A percentile compares a stretch with the other conserved stretches of the same genome.
Conservation (phyloP, 768 basidiomycete genomes). For the Termitomyces bulborhizus region DNA sequence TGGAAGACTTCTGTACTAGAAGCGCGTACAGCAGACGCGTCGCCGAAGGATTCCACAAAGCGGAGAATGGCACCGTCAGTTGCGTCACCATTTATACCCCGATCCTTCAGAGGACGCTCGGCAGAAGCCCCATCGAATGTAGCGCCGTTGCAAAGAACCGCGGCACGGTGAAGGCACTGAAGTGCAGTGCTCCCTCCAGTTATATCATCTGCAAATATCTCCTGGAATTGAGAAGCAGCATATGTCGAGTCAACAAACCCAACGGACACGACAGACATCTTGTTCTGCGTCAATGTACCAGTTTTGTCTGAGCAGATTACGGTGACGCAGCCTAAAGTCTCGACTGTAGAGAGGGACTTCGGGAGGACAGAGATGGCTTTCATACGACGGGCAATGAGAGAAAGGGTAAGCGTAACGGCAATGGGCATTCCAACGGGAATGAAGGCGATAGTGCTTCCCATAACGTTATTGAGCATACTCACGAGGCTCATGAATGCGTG, state of each 20-base stretch:
- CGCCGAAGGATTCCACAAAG: conserved; percentile 28
- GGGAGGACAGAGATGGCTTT: conserved; percentile 7
- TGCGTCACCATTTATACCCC: too few relatives aligned
- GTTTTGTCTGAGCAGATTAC: conserved; percentile 51
- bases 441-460: conserved; percentile 35
- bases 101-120: conserved; percentile 20
- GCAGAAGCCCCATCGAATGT: conserved; percentile 32
- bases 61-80: conserved; percentile 22
- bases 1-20: conserved; percentile 24
- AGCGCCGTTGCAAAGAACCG: conserved; percentile 53
- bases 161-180: conserved; percentile 24
- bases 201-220: conserved; percentile 1
- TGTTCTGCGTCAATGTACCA: conserved; percentile 54
- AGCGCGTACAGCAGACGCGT: conserved; percentile 16
- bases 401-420: conserved; percentile 46
- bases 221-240: conserved; percentile 18
- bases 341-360: conserved; percentile 56
- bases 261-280: conserved; percentile 47
- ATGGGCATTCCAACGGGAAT: conserved; percentile 47
- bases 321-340: conserved; percentile 59
- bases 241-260: conserved; percentile 29
- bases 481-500: conserved; percentile 44
- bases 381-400: conserved; percentile 13
- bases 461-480: conserved; percentile 46
- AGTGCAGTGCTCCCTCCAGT: not conserved